Conservation (phyloP, 768 basidiomycete species). For the Macrolepiota fuliginosa region DNA sequence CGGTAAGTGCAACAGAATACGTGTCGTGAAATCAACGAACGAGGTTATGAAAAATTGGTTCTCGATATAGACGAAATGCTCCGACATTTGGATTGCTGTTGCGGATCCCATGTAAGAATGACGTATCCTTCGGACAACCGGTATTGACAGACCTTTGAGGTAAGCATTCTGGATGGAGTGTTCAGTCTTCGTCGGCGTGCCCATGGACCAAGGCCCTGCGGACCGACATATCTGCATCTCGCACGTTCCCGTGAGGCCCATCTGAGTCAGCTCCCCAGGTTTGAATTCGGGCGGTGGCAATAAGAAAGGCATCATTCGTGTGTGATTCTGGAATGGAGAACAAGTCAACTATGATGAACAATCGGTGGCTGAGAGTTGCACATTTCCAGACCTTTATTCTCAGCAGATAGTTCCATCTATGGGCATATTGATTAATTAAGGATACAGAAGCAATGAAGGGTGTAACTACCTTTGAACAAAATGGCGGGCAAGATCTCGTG, state of each 20-base stretch:
- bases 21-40: slow-evolving; percentile 38
- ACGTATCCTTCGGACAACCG: neutral
- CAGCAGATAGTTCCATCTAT: slow-evolving; percentile 91
- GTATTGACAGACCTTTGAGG: slow-evolving; percentile 60
- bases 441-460: slow-evolving; percentile 6
- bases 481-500: slow-evolving; percentile 90
- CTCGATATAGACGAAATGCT: slow-evolving; percentile 98
- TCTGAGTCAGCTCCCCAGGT: slow-evolving; percentile 67
- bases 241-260: slow-evolving; percentile 92
- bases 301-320: slow-evolving; percentile 89
- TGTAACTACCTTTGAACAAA: slow-evolving; percentile 78
- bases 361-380: neutral
- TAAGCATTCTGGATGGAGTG: slow-evolving; percentile 95
- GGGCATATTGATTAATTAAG: slow-evolving; percentile 15
- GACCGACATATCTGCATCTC: slow-evolving; percentile 97
- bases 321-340: slow-evolving; percentile 66
- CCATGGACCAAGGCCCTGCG: slow-evolving; percentile 95
- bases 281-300: slow-evolving; percentile 92
- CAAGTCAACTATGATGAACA: slow-evolving; percentile 3
- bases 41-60: slow-evolving; percentile 92
- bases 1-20: neutral
- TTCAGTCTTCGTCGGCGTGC: slow-evolving; percentile 81
- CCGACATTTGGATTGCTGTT: slow-evolving; percentile 88
- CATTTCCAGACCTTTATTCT: slow-evolving; percentile 74
- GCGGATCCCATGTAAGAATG: neutral